Percentiles rank a stretch among this genome's conserved stretches.
phyloP scores from a whole-genome alignment of 495 filamentous ascomycete genomes.

The Daldinia loculata region DNA sequence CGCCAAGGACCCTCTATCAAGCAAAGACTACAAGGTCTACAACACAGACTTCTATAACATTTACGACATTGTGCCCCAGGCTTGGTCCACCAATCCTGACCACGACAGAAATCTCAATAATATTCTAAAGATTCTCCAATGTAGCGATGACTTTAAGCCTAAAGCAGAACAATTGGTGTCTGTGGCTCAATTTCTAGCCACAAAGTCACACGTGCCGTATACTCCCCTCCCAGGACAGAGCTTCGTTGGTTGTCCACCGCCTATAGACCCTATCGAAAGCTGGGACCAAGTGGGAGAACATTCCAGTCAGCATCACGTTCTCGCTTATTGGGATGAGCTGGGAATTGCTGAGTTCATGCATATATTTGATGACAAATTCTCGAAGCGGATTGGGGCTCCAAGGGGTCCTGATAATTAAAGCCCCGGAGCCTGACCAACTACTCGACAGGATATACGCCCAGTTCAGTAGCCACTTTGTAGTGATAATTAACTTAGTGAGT shows the following conservation, averaged over 20 bases:
- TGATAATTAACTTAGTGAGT: no score
- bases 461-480: no score
- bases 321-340: not conserved
- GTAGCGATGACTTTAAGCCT: not conserved
- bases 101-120: not conserved
- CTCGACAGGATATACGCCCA: no score
- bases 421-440: no score
- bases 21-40: not conserved
- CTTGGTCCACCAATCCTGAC: not conserved
- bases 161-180: not conserved
- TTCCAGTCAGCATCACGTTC: not conserved
- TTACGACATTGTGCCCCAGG: not conserved
- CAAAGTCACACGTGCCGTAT: not conserved
- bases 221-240: not conserved
- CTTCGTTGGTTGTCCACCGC: not conserved
- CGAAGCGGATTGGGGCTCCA: no score
- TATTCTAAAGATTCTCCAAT: not conserved
- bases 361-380: not conserved
- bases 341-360: not conserved
- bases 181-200: not conserved
- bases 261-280: not conserved
- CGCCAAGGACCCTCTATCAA: not conserved
- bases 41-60: not conserved
- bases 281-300: not conserved
- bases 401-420: no score